Evolutionary conservation across 1,284 basidiomycete species (phyloP).

Genomic region (Pseudozyma sp.): DNA sequence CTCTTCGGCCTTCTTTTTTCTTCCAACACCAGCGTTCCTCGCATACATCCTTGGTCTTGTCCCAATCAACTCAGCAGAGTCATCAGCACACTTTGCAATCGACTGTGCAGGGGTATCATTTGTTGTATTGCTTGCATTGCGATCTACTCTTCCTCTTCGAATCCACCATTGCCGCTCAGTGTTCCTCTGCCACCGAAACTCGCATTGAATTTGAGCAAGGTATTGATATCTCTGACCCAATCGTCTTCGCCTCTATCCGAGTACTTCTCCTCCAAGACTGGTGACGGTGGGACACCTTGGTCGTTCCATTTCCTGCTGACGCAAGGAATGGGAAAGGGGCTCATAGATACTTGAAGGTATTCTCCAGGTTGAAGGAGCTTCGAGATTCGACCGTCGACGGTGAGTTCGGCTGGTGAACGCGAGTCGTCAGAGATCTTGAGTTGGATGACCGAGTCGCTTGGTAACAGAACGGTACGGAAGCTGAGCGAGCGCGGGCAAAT

Average conservation of each 20-base stretch:
- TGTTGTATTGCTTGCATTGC: neutral
- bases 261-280: conserved; percentile 32
- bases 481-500: conserved; percentile 93
- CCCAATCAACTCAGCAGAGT: no score
- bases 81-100: no score
- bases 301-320: conserved; percentile 49
- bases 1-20: no score
- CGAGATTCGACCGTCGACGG: conserved; percentile 89
- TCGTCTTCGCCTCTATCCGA: conserved; percentile 81
- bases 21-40: no score
- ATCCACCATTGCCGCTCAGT: conserved; percentile 51
- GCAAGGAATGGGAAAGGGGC: conserved; percentile 90
- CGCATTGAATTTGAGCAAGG: conserved; percentile 69
- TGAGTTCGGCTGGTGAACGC: conserved; percentile 86
- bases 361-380: conserved; percentile 84
- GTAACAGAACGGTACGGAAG: conserved; percentile 91
- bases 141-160: conserved; percentile 42
- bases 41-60: no score
- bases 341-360: conserved; percentile 85
- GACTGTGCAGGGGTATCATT: neutral
- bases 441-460: conserved; percentile 81
- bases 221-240: conserved; percentile 95
- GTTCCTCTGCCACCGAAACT: conserved; percentile 62
- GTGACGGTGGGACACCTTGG: neutral
- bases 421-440: conserved; percentile 85